These are phyloP conservation scores for Mortierella alpina DNA, from an alignment of 192 early-diverging fungal species.

Conservation along the genomic window DNA sequence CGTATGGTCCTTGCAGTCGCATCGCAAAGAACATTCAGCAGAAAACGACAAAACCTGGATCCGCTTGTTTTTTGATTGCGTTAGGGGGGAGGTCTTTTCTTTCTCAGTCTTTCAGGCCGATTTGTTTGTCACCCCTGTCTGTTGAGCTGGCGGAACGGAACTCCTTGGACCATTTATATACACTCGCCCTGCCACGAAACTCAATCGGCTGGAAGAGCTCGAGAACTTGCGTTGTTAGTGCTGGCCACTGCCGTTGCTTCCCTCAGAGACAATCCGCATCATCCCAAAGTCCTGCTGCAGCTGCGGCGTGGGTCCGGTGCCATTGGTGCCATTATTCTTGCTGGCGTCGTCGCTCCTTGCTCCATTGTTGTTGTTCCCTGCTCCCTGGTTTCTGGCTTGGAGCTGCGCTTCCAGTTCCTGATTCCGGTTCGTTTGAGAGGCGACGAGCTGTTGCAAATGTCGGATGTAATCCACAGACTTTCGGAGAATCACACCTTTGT, in stretches of 20 bases:
- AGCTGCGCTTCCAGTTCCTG: slow-evolving; percentile 77
- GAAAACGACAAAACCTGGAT: too few relatives aligned
- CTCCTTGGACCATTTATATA: too few relatives aligned
- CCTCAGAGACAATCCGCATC: slow-evolving; percentile 43
- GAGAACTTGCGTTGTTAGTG: slow-evolving; percentile 10
- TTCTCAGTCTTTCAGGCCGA: too few relatives aligned
- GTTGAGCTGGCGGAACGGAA: too few relatives aligned
- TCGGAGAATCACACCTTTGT: slow-evolving; percentile 95
- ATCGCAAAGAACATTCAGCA: too few relatives aligned
- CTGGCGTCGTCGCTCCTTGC: background rate
- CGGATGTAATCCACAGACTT: slow-evolving; percentile 95
- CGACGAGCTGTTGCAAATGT: slow-evolving; percentile 76
- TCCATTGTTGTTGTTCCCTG: background rate
- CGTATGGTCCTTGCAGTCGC: too few relatives aligned
- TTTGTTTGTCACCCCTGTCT: too few relatives aligned
- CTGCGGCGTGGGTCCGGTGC: slow-evolving; percentile 35
- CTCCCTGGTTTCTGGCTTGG: slow-evolving; percentile 17
- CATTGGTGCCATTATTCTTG: slow-evolving; percentile 19
- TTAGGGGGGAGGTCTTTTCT: too few relatives aligned
- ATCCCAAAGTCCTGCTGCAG: slow-evolving; percentile 53
- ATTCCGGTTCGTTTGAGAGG: slow-evolving; percentile 71
- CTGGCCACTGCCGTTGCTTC: slow-evolving; percentile 20
- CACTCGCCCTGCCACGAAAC: too few relatives aligned
- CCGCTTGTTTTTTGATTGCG: too few relatives aligned
- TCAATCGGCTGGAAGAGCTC: background rate